Base-by-base conservation (phyloP, 176 grass and related monocot genomes). In the Avena insularis region DNA sequence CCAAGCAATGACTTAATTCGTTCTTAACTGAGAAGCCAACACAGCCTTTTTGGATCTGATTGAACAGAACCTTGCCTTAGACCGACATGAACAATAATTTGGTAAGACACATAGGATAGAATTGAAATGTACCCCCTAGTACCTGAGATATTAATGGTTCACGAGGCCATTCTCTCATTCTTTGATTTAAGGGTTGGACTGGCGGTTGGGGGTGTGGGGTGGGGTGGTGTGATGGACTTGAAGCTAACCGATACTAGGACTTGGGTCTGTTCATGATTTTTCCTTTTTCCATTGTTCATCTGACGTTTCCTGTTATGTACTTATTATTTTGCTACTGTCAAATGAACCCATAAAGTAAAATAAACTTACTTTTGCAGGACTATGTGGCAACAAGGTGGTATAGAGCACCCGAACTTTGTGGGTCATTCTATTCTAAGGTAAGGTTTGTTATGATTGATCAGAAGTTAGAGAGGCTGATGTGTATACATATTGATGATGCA, bases 401-500 rank as follows among this genome's bases (percentile, higher is more conserved):
- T 88, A 88, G 86, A 66, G 86, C 86, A 16, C 86, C 86, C 77
- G 86, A 88, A 70, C 63, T 88, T 53, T 88, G 86, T 38, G 86
- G 86, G n/a, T 83, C 80, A 48, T 88, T 88, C 63, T 88, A 88
- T 67, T 88, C 86, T 25, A 88, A 88, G 86, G 86, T 82, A 77
- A 69, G 49, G 15, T 12, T 31, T 75, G 5, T 43, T 60, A 48
- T 61, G 21, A 47, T 73, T 74, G 6, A 47, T 59, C 53, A 74
- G 38, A 77, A 53, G 55, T 75, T 73, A 57, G 7, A 17, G 27
- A 17, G 10, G 9, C 3, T 48, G 15, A 61, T 15, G 46, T 48
- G 57, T 20, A 64, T 76, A 17, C 17, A 75, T 36, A 31, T 75
- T 11, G 20, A 50, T 9, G 43, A 64, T 85, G 58, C 27, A 36